Percentiles rank a stretch among this genome's conserved stretches.
Evolutionary conservation across 2,329 filamentous ascomycete species (phyloP).

Genomic region (Aspergillus udagawae): DNA sequence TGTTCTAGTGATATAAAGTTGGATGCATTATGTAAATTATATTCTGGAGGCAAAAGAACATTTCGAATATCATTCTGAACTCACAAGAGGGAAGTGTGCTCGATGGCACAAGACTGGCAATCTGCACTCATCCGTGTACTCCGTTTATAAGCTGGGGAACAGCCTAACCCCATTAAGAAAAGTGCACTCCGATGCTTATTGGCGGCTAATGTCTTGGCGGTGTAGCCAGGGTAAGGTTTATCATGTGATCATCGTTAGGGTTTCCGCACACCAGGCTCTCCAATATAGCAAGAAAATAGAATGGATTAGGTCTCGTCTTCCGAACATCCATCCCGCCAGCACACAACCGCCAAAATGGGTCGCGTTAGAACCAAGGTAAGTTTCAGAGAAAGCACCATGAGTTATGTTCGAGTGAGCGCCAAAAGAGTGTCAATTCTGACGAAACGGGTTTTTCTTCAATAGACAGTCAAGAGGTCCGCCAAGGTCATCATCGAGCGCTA

Average conservation of each 20-base stretch:
- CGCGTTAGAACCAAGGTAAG: constrained; percentile 46
- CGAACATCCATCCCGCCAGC: constrained; percentile 31
- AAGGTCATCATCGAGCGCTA: constrained; percentile 99
- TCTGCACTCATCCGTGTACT: not conserved
- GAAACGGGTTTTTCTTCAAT: constrained; percentile 4
- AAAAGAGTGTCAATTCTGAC: not conserved
- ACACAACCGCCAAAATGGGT: constrained; percentile 45
- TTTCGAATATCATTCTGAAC: not conserved
- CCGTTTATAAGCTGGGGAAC: not conserved
- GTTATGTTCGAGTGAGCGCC: not conserved
- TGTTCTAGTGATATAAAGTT: constrained; percentile 26
- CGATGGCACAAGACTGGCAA: not conserved
- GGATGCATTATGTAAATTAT: constrained; percentile 5
- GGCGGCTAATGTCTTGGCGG: constrained; percentile 4
- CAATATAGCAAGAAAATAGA: constrained; percentile 13
- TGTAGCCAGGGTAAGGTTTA: constrained; percentile 1
- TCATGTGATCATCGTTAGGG: constrained; percentile 13
- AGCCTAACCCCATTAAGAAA: not conserved
- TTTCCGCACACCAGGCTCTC: constrained; percentile 2
- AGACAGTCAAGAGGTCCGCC: constrained; percentile 79
- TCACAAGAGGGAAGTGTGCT: too few relatives aligned
- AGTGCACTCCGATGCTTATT: not conserved
- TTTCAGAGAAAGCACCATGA: not conserved
- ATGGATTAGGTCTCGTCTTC: constrained; percentile 9
- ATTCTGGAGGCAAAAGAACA: not conserved